Percentiles rank a stretch among this genome's conserved stretches.
These are phyloP conservation scores for Pyrus communis DNA, from an alignment of 306 rosid genomes.

Conservation along the genomic window DNA sequence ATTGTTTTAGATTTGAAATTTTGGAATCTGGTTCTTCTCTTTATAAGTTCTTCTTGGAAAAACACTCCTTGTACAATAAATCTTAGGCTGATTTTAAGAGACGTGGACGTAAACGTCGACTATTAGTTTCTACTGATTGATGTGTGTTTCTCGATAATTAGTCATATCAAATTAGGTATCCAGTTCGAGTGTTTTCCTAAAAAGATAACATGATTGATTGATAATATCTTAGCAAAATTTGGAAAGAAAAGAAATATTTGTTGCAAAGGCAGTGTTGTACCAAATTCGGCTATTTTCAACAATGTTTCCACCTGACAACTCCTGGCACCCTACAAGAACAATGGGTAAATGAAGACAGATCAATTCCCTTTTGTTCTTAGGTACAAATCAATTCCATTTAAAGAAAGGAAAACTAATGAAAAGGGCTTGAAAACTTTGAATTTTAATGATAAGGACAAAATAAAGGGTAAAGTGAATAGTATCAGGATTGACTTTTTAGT, in stretches of 20 bases:
- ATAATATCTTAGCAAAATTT: background rate
- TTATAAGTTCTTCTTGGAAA: background rate
- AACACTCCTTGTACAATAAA: background rate
- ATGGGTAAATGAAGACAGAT: no score
- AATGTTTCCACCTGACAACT: background rate
- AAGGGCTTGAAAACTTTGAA: no score
- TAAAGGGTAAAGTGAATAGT: no score
- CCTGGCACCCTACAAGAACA: background rate
- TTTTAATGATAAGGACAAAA: no score
- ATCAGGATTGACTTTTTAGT: no score
- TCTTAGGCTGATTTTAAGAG: background rate
- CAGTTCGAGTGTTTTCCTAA: background rate
- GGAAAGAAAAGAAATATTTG: background rate
- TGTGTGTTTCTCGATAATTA: background rate
- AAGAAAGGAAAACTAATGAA: no score
- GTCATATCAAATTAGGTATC: background rate
- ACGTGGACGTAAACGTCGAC: background rate
- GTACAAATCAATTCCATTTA: no score
- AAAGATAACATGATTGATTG: background rate
- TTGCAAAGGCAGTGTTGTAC: background rate
- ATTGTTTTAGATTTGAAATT: background rate
- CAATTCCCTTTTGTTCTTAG: no score
- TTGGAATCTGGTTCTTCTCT: background rate
- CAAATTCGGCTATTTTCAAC: background rate
- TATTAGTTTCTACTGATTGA: background rate